Evolutionary conservation across 2,329 filamentous ascomycete species (phyloP).

Genomic region (Sporothrix sp.): DNA sequence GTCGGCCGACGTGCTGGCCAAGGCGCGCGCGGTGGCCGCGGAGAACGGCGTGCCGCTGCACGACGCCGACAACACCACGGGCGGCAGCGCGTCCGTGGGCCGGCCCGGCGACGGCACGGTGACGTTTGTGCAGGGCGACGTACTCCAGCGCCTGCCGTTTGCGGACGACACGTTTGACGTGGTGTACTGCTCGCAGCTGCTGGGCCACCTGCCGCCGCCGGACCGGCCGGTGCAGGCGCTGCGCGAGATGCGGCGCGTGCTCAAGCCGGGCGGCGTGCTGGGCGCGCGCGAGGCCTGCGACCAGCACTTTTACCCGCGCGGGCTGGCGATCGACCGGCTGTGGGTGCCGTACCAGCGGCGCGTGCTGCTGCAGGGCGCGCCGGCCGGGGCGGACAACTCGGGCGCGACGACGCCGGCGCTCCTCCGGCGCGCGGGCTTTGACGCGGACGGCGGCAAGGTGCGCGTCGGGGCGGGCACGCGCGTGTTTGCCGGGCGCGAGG

Average conservation of each 20-base stretch:
- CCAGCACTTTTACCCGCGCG: slow-evolving; percentile 26
- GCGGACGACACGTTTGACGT: slow-evolving; percentile 33
- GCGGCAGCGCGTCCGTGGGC: not conserved
- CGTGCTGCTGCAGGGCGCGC: slow-evolving; percentile 14
- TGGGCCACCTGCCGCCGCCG: slow-evolving; percentile 31
- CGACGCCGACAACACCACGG: not conserved
- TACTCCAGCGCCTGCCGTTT: slow-evolving; percentile 30
- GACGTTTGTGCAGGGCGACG: slow-evolving; percentile 25
- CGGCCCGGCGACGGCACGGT: slow-evolving; percentile 4
- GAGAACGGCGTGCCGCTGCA: slow-evolving; percentile 18
- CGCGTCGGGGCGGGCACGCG: slow-evolving; percentile 23
- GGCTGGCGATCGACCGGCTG: slow-evolving; percentile 19
- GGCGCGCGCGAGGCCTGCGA: slow-evolving; percentile 25
- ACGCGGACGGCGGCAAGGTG: slow-evolving; percentile 21
- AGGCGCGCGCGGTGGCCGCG: slow-evolving; percentile 14
- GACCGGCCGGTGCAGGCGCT: slow-evolving; percentile 24
- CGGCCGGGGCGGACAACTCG: slow-evolving; percentile 3
- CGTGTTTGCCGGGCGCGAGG: slow-evolving; percentile 22
- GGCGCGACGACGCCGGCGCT: slow-evolving; percentile 24
- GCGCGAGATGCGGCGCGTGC: slow-evolving; percentile 33
- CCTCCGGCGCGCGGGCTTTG: slow-evolving; percentile 24
- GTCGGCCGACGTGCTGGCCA: slow-evolving; percentile 23
- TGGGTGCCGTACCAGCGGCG: slow-evolving; percentile 22
- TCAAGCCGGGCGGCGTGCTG: slow-evolving; percentile 33
- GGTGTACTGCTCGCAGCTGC: slow-evolving; percentile 33